phyloP scores from a whole-genome alignment of 371 early-diverging fungal species.

The Mortierella sp. region DNA sequence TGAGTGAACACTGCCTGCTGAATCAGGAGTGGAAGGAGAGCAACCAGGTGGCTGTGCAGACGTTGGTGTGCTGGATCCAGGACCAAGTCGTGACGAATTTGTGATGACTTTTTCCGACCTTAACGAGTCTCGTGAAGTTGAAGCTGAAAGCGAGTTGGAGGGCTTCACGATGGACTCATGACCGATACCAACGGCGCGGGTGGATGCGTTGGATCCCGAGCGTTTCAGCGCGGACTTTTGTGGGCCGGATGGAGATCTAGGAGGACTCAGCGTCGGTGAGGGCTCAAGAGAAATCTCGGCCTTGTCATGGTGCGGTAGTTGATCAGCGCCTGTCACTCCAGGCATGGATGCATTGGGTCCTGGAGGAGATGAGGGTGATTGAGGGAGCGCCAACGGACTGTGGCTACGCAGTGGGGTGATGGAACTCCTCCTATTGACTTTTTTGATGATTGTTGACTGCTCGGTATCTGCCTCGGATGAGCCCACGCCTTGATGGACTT shows the following conservation, averaged over 20 bases:
- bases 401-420: not conserved
- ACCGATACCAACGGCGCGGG: not conserved
- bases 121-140: not conserved
- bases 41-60: not conserved
- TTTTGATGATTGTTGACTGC: conserved; percentile 21
- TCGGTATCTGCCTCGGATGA: conserved; percentile 8
- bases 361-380: conserved; percentile 8
- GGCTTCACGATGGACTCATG: not conserved
- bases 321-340: not conserved
- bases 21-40: conserved; percentile 18
- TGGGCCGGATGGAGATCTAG: conserved; percentile 24
- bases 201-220: conserved; percentile 9
- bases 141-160: not conserved
- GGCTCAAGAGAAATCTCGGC: conserved; percentile 11
- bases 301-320: not conserved
- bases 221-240: conserved; percentile 5
- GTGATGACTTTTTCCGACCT: not conserved
- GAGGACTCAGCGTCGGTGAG: conserved; percentile 15
- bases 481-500: conserved; percentile 1
- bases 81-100: conserved; percentile 10
- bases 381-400: conserved; percentile 7
- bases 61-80: not conserved
- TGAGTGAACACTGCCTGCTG: conserved; percentile 10
- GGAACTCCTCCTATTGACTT: conserved; percentile 24
- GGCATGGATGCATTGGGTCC: not conserved